A percentile compares a stretch with the other conserved stretches of the same genome.
These are phyloP conservation scores for Apiospora aurea DNA, from an alignment of 2,329 filamentous ascomycete species.

Conservation along the genomic window DNA sequence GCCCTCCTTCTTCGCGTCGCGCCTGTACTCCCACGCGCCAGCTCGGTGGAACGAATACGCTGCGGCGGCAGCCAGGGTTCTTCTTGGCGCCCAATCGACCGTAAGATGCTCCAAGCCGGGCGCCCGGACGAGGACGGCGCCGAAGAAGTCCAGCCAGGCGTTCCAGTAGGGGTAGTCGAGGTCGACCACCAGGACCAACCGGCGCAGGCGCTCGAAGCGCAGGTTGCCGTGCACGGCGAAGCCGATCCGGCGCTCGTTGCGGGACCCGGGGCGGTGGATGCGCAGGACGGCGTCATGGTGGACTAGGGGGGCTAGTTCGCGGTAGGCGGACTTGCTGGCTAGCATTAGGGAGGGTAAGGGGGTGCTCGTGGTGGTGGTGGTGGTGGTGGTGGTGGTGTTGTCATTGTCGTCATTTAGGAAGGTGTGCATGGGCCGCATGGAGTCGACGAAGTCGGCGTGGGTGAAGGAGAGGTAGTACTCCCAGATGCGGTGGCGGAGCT, in stretches of 20 bases:
- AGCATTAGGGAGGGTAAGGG: slow-evolving; percentile 35
- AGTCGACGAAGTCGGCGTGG: slow-evolving; percentile 34
- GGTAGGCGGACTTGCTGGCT: slow-evolving; percentile 33
- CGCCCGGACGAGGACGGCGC: slow-evolving; percentile 30
- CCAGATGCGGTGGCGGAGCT: slow-evolving; percentile 37
- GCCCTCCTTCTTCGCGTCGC: slow-evolving; percentile 36
- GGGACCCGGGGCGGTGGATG: slow-evolving; percentile 35
- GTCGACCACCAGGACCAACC: slow-evolving; percentile 37
- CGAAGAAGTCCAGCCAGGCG: slow-evolving; percentile 40
- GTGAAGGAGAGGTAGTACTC: slow-evolving; percentile 35
- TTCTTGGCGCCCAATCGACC: slow-evolving; percentile 42
- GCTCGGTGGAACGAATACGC: no score
- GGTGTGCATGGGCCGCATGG: slow-evolving; percentile 32
- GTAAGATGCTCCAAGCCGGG: slow-evolving; percentile 34
- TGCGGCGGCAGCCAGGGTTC: background rate
- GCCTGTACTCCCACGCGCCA: slow-evolving; percentile 29
- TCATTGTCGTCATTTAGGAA: slow-evolving; percentile 28
- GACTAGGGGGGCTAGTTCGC: slow-evolving; percentile 34
- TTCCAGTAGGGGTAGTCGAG: slow-evolving; percentile 42
- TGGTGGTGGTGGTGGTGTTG: background rate
- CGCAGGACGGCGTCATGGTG: slow-evolving; percentile 37
- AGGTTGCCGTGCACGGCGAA: slow-evolving; percentile 41
- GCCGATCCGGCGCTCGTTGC: slow-evolving; percentile 36
- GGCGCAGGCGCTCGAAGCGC: slow-evolving; percentile 36
- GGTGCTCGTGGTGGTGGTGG: slow-evolving; percentile 29